Base-by-base conservation (phyloP, 176 grass and related monocot species). In the Triticum urartu region DNA sequence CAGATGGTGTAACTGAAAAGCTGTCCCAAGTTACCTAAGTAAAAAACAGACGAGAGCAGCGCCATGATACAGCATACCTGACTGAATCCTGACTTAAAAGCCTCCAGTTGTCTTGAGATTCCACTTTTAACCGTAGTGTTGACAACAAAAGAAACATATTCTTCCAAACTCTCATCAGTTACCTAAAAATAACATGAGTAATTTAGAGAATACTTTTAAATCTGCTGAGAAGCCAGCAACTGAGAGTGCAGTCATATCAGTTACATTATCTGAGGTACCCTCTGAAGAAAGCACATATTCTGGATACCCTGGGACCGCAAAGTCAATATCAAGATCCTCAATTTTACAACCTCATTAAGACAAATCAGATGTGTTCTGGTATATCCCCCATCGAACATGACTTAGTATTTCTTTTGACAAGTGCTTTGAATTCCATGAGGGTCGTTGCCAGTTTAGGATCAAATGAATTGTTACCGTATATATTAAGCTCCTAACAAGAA, bases 51-150 rank as follows among this genome's bases (percentile, higher is more conserved):
- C 28, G 21, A 84, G 20, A 48, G 21, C 50, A 10, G 28, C 64
- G n/a, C 1, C 79, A 81, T 45, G 25, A 69, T 50, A 85, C 30
- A 70, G 30, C 69, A 90, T 75, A 99, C 97, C 97, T 94, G 87
- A 89, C 91, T 93, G 84, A 99, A 96, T 90, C 97, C 97, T 60
- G 89, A 96, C 34, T 92, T 93, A 70, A 99, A 99, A 80, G 94
- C 89, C 50, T 94, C 92, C 81, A 99, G 20, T 79, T 99, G 92
- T 76, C 87, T 94, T 63, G 72, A 58, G 65, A 99, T 91, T 61
- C 94, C 97, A 80, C 77, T 89, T 90, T 72, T 94, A 68, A 87
- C 80, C 0, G 90, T 94, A 83, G 90, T 92, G 54, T 96, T 92
- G 59, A 93, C 87, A 90, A 92, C 89, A 72, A 87, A 62, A 38